Evolutionary conservation across 257 asterid genomes (phyloP).

Genomic region (Striga asiatica): DNA sequence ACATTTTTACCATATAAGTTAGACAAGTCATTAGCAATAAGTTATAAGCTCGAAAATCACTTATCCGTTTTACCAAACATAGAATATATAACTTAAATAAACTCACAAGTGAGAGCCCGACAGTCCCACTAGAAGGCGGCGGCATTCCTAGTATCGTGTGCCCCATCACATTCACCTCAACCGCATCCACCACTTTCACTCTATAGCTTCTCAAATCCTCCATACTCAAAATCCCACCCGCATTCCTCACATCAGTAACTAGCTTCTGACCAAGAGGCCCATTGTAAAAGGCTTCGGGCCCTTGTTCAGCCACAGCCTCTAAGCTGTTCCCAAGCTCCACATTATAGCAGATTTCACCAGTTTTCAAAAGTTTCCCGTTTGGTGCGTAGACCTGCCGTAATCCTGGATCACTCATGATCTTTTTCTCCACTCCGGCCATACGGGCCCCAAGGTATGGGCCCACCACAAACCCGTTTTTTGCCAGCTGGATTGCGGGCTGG

Average conservation of each 20-base stretch:
- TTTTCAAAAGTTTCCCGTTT: constrained; percentile 43
- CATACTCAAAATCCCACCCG: constrained; percentile 79
- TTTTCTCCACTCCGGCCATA: constrained; percentile 18
- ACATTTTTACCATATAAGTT: too few relatives aligned
- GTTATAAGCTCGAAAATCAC: too few relatives aligned
- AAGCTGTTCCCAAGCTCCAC: constrained; percentile 65
- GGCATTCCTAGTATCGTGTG: constrained; percentile 82
- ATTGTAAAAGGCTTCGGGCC: constrained; percentile 59
- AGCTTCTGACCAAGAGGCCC: constrained; percentile 64
- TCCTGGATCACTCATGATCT: constrained; percentile 54
- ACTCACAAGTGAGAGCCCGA: constrained; percentile 75
- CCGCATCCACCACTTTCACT: constrained; percentile 44
- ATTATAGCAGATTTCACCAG: constrained; percentile 70
- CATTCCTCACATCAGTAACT: constrained; percentile 48
- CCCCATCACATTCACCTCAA: constrained; percentile 55
- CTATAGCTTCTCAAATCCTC: constrained; percentile 62
- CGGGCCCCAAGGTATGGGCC: constrained; percentile 41
- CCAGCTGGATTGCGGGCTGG: constrained; percentile 63
- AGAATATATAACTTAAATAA: too few relatives aligned
- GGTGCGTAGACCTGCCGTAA: constrained; percentile 60
- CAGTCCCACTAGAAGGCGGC: constrained; percentile 86
- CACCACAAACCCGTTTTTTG: constrained; percentile 67
- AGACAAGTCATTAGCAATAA: too few relatives aligned
- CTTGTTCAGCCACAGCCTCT: constrained; percentile 58
- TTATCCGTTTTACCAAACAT: too few relatives aligned